Evolutionary conservation across 192 early-diverging fungal species (phyloP), one percentile per base, ranked within the genome.

Genomic region (Coemansia umbellata): DNA sequence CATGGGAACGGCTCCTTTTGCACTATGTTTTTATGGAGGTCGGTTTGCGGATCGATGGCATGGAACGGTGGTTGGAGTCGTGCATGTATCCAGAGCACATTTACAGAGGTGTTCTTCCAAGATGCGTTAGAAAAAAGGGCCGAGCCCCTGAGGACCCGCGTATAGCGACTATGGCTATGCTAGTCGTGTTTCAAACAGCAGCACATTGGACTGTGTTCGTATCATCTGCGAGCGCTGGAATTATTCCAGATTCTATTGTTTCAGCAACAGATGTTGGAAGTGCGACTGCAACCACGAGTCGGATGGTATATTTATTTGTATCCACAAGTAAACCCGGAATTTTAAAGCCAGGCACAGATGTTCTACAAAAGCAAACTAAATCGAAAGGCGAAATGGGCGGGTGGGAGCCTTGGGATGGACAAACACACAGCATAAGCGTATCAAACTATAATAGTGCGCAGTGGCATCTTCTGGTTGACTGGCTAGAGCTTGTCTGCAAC

Each of bases 401-500:
- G 0, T 61, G 67, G 67, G 51, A 21, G 4, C 18, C 45, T 24
- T 77, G 74, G 74, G 62, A 77, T 30, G 67, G 74, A 3, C 74
- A 66, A 35, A 50, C 67, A 19, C 58, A 60, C 36, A 61, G 32
- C 14, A 77, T 77, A 15, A n/a, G 19, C 27, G 40, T 8, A 0
- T 27, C 31, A 14, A 77, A 77, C 55, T 22, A 13, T 28, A 39
- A 42, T 9, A 50, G 33, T 4, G 74, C 67, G 17, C 67, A 65
- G 36, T 77, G 67, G 66, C 40, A 33, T 37, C 51, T 77, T 35
- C 50, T 77, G 36, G 27, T 53, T 15, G 67, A 59, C 24, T 60
- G 74, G 53, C 43, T 77, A 22, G 67, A 69, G 47, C 58, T 77
- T 22, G 55, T 56, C 10, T 77, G 74, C 37, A 55, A 64, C 41